phyloP scores from a whole-genome alignment of 495 filamentous ascomycete species.

The Bryoglossum gracile region DNA sequence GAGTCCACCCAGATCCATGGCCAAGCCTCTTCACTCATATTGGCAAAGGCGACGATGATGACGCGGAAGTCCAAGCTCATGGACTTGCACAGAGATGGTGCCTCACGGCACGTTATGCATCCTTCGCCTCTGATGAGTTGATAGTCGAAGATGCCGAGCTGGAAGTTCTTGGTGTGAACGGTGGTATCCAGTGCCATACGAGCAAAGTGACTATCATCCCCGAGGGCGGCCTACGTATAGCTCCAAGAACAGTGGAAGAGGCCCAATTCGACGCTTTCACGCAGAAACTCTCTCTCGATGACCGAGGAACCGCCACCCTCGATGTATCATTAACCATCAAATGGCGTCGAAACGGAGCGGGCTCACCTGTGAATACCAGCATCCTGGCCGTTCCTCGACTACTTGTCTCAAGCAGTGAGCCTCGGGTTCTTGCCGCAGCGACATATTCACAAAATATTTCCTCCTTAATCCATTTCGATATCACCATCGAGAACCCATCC shows the following conservation, averaged over 20 bases:
- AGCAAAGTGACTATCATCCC: slow-evolving; percentile 28
- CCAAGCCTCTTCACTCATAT: slow-evolving; percentile 75
- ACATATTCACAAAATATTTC: slow-evolving; percentile 32
- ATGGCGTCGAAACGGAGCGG: slow-evolving; percentile 54
- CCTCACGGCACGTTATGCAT: slow-evolving; percentile 62
- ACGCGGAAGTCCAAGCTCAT: slow-evolving; percentile 25
- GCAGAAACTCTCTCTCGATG: slow-evolving; percentile 70
- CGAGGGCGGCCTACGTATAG: slow-evolving; percentile 12
- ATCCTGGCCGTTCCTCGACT: slow-evolving; percentile 69
- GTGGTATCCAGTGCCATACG: slow-evolving; percentile 35
- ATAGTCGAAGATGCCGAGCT: slow-evolving; percentile 57
- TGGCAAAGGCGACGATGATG: slow-evolving; percentile 32
- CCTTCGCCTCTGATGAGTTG: slow-evolving; percentile 66
- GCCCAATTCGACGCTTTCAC: slow-evolving; percentile 63
- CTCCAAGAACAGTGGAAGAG: slow-evolving; percentile 43
- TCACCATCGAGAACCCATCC: slow-evolving; percentile 89
- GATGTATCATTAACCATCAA: slow-evolving; percentile 68
- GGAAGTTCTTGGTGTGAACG: slow-evolving; percentile 45
- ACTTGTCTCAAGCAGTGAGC: slow-evolving; percentile 71
- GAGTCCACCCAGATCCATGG: slow-evolving; percentile 71
- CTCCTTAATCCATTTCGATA: slow-evolving; percentile 37
- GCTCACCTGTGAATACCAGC: slow-evolving; percentile 43
- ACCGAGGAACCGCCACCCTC: slow-evolving; percentile 61
- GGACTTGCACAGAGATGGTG: slow-evolving; percentile 80
- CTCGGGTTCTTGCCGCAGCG: slow-evolving; percentile 71